Base-by-base conservation (phyloP, 176 grass and related monocot species). In the Triticum dicoccoides region DNA sequence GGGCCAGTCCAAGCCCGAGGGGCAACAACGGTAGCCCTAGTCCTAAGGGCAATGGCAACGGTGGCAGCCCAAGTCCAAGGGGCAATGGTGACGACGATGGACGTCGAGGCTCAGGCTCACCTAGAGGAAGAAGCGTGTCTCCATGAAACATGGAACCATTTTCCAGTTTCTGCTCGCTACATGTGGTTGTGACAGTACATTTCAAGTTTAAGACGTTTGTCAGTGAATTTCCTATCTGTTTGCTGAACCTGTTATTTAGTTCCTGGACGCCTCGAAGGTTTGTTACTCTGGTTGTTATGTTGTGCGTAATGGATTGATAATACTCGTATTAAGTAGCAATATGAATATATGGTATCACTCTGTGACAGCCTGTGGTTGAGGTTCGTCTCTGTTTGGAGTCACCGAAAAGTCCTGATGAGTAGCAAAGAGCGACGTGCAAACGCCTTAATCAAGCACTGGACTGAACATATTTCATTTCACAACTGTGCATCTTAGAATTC, bases 11-110 rank as follows among this genome's bases (percentile, higher is more conserved):
- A 0, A 84, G 69, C 20, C 83, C 75, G 0, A 51, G 3, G 30
- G 61, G 47, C 27, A 61, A 77, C 0, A 29, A 34, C 1, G 77
- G 23, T 0, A 74, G 41, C 82, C 82, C 69, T 0, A 84, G 69
- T 41, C 83, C 75, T 0, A 51, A 6, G 30, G 61, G 47, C 27
- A 61, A 77, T 77, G 74, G 15, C 0, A 29, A 34, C 1, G 77
- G 23, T 0, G 77, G 68, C 5, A 97, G 86, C 65, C 92, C 81
- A 1, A 91, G 90, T 23, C 90, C 89, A 12, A 93, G 69, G 73
- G 80, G 17, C 47, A 56, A 56, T 56, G 76, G 54, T 2, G 49
- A 73, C 0, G 77, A 8, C 0, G 77, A 83, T 11, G 27, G 4
- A 4, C 66, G 2, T 41, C 17, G 12, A 0, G 70, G 82, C 71